Evolutionary conservation across 1,284 basidiomycete species (phyloP), one percentile per base, ranked within the genome.

Genomic region (Apiotrichum siamense): DNA sequence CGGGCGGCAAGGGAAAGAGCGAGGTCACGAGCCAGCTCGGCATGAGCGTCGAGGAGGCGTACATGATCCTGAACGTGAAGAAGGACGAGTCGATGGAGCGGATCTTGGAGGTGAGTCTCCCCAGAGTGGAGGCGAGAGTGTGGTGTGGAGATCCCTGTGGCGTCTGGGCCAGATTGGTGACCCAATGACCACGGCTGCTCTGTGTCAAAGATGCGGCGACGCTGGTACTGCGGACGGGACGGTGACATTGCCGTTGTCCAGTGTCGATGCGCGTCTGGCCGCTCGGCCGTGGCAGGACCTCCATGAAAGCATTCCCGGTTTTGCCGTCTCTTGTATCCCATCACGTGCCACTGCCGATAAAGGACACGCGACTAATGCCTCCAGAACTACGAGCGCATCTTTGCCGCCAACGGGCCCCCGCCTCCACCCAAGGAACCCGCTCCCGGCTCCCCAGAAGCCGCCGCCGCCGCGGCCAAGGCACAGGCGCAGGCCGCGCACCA

Each of bases 41-140:
- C 40, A 96, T 99, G 93, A 92, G 90, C 21, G 67, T 96, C 59
- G 94, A 98, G 61, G 96, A 98, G 77, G 96, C 96, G 23, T 85
- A 86, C 63, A 77, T 97, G 55, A 93, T 99, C 67, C 77, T 99
- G 61, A 97, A 99, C 70, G 77, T 85, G 37, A 96, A 93, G 75
- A 82, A 83, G 47, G 86, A 80, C 29, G 84, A 86, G 23, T 64
- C 78, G 1, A 70, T 87, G 68, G 86, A 90, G 66, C 77, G 75
- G 49, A 77, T 92, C 23, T 66, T 87, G 44, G 84, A 85, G 79
- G 92, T 87, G 65, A 67, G 80, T 17, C 51, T 26, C 44, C n/a
- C n/a, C n/a, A n/a, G 7, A 15, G 23, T 10, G 10, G 36, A 7
- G 36, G 36, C 36, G 20, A 21, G 24, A 40, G 21, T 20, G 24